Evolutionary conservation across 345 rosid species (phyloP).

Genomic region (Citrus unshiu): DNA sequence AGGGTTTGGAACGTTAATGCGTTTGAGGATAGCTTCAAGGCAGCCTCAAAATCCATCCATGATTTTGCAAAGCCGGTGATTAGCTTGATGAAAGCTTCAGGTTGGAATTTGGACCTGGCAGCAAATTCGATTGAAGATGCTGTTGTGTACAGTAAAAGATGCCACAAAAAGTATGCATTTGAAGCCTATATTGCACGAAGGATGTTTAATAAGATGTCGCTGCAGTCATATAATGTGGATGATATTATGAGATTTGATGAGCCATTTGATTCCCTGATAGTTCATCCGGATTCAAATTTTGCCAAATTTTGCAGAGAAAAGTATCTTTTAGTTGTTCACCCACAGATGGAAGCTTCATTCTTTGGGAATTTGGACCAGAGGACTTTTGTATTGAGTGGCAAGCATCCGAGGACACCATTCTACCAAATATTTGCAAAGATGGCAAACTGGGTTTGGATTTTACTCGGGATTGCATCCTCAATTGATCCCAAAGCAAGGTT

Average conservation of each 20-base stretch:
- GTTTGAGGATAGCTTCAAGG: slow-evolving; percentile 32
- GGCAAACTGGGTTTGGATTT: slow-evolving; percentile 64
- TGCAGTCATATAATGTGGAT: slow-evolving; percentile 28
- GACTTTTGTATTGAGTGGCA: slow-evolving; percentile 40
- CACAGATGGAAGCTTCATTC: slow-evolving; percentile 55
- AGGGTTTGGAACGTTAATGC: slow-evolving; percentile 21
- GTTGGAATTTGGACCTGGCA: slow-evolving; percentile 51
- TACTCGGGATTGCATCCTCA: slow-evolving; percentile 41
- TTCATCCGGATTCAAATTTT: slow-evolving; percentile 45
- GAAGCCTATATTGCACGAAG: slow-evolving; percentile 57
- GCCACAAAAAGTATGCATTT: slow-evolving; percentile 60
- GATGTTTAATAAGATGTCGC: slow-evolving; percentile 47
- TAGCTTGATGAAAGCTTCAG: slow-evolving; percentile 58
- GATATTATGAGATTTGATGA: slow-evolving; percentile 44
- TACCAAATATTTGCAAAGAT: slow-evolving; percentile 51
- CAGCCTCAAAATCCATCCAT: slow-evolving; percentile 52
- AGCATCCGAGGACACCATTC: slow-evolving; percentile 62
- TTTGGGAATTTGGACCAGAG: slow-evolving; percentile 64
- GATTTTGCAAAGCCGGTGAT: slow-evolving; percentile 66
- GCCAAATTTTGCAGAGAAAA: slow-evolving; percentile 44
- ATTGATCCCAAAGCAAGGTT: slow-evolving; percentile 44
- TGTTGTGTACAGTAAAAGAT: slow-evolving; percentile 38
- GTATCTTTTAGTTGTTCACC: slow-evolving; percentile 60
- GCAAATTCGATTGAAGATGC: slow-evolving; percentile 41
- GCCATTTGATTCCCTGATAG: slow-evolving; percentile 38